Conservation (phyloP, 192 early-diverging fungal species). For the Gorgonomyces haynaldii region DNA sequence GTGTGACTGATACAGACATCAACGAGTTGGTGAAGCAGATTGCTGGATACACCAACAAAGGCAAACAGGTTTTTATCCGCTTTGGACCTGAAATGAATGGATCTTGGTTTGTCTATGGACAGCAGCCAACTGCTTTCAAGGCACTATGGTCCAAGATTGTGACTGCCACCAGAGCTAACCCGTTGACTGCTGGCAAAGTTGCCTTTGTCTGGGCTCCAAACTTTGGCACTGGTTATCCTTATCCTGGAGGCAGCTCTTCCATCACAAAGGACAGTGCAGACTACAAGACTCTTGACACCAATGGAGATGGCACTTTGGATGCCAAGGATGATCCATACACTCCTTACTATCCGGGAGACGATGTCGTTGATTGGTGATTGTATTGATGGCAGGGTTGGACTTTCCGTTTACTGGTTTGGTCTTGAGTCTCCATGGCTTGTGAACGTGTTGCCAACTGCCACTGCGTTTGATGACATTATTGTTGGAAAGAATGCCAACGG, state of each 20-base stretch:
- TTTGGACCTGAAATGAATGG: conserved; percentile 26
- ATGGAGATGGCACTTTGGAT: conserved; percentile 18
- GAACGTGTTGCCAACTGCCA: conserved; percentile 16
- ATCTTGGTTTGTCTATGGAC: conserved; percentile 15
- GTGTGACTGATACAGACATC: conserved; percentile 5
- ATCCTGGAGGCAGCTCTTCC: conserved; percentile 1
- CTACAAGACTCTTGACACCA: conserved; percentile 14
- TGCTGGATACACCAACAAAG: conserved; percentile 1
- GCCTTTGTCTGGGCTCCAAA: conserved; percentile 15
- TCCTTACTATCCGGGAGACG: conserved; percentile 20
- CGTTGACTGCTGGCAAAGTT: neutral
- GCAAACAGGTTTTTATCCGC: conserved; percentile 12
- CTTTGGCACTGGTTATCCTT: conserved; percentile 12
- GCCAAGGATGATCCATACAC: conserved; percentile 23
- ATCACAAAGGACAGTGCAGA: neutral
- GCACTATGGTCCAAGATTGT: conserved; percentile 11
- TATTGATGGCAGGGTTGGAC: conserved; percentile 3
- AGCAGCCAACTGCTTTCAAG: conserved; percentile 13
- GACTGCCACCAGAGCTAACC: conserved; percentile 1
- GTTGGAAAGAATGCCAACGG: neutral
- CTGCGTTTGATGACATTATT: conserved; percentile 7
- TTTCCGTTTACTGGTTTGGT: conserved; percentile 9
- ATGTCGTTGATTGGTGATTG: conserved; percentile 13
- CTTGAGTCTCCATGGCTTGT: conserved; percentile 8
- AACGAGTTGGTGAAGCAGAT: conserved; percentile 12